These are phyloP conservation scores for Clathrus columnatus DNA, from an alignment of 768 basidiomycete genomes.

Conservation along the genomic window DNA sequence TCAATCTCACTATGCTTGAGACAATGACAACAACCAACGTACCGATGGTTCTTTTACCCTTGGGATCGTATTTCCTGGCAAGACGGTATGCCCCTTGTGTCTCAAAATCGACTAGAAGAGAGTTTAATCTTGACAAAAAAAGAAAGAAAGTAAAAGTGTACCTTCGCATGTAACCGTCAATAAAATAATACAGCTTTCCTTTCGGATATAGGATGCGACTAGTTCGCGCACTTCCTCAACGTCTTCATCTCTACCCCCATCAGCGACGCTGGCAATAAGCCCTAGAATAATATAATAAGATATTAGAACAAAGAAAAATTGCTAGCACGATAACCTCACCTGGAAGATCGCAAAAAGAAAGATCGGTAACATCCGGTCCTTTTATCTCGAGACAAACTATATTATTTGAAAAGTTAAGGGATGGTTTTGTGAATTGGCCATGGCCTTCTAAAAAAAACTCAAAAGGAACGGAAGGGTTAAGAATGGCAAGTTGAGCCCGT, in stretches of 20 bases:
- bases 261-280: conserved; percentile 49
- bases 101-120: conserved; percentile 58
- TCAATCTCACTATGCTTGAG: background rate
- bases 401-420: conserved; percentile 6
- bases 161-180: conserved; percentile 59
- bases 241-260: conserved; percentile 41
- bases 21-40: conserved; percentile 13
- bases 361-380: conserved; percentile 14
- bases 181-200: conserved; percentile 54
- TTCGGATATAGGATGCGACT: conserved; percentile 49
- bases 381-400: conserved; percentile 15
- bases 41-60: conserved; percentile 67
- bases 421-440: background rate
- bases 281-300: conserved; percentile 26
- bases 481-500: conserved; percentile 19
- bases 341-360: conserved; percentile 18
- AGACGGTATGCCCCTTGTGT: conserved; percentile 70
- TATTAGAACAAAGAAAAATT: background rate
- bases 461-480: conserved; percentile 14
- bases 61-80: conserved; percentile 49
- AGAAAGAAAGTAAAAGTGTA: conserved; percentile 20
- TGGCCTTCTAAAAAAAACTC: conserved; percentile 6
- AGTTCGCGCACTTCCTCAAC: conserved; percentile 54
- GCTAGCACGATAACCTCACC: conserved; percentile 9
- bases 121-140: background rate